Evolutionary conservation across 108 stramenopile genomes (phyloP), one percentile per base, ranked within the genome.

Genomic region (Discostella stelligeroides): DNA sequence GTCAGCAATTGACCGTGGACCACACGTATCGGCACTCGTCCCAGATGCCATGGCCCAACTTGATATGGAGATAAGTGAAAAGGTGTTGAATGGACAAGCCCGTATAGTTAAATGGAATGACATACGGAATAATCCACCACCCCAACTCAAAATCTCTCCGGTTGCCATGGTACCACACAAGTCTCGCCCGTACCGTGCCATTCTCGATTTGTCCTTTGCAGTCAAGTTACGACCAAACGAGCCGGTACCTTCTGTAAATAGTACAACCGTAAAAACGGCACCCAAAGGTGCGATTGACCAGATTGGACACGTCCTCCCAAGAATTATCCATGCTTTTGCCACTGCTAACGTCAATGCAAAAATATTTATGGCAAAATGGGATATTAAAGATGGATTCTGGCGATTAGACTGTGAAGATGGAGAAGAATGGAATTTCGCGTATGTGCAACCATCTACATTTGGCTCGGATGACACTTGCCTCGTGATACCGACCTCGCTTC

Each of bases 311-410:
- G 5, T 34, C 6, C 6, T 5, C 3, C 34, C 34, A 34, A n/a
- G n/a, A n/a, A 34, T 34, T 6, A 34, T 34, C 3, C 34, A 34
- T 34, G 34, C 34, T 6, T 34, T 34, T 34, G 34, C 34, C 3
- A 34, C 15, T 23, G 62, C 62, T 0, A 18, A 12, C 1, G 45
- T 24, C 2, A 41, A 47, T 14, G 62, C 62, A 4, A 63, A 63
- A 20, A 61, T 60, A 7, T 60, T 50, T 25, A 42, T 61, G 59
- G 42, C 68, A 15, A 70, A 70, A 28, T 60, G 39, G n/a, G 68
- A 70, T 14, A 34, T 70, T 1, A 61, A 60, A n/a, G 68, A 70
- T 25, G 68, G 68, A 0, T 70, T 70, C 34, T 70, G 68, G 68
- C 23, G 68, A 9, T 18, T 70, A n/a, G 29, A 47, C 24, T 40